Conservation (phyloP, 1,139 yeast species). For the Candida tunisiensis region DNA sequence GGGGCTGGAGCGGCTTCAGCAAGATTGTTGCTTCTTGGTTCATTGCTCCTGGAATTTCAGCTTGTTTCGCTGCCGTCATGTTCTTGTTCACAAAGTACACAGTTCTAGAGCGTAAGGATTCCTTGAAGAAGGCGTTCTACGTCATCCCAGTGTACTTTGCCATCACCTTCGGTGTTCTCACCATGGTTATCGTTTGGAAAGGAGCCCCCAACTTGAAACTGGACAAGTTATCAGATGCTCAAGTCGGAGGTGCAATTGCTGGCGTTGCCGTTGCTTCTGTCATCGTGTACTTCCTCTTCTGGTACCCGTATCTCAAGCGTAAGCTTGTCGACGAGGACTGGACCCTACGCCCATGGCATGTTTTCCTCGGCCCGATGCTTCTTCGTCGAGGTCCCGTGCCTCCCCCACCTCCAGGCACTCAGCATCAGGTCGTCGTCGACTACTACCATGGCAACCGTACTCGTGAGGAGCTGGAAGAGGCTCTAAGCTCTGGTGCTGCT, state of each 20-base stretch:
- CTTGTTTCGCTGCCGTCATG: constrained; percentile 39
- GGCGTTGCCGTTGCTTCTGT: constrained; percentile 48
- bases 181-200: constrained; percentile 29
- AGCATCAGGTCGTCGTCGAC: constrained; percentile 33
- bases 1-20: constrained; percentile 69
- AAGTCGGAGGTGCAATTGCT: constrained; percentile 37
- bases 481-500: constrained; percentile 4
- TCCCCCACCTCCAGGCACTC: constrained; percentile 51
- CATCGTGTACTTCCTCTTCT: constrained; percentile 32
- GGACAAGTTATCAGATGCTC: constrained; percentile 31
- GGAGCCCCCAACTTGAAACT: constrained; percentile 49
- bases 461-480: constrained; percentile 13
- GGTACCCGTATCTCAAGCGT: constrained; percentile 49
- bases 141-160: constrained; percentile 48
- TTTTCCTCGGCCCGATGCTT: constrained; percentile 36
- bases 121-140: constrained; percentile 36
- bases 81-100: constrained; percentile 42
- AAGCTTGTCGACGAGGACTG: constrained; percentile 47
- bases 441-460: constrained; percentile 53
- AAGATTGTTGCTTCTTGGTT: constrained; percentile 72
- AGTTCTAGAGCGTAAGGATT: constrained; percentile 42
- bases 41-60: constrained; percentile 63
- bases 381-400: constrained; percentile 41
- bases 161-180: constrained; percentile 41
- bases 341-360: constrained; percentile 44